Percentiles rank a stretch among this genome's conserved stretches.
phyloP scores from a whole-genome alignment of 2,329 filamentous ascomycete species.

The Fusarium sp. region DNA sequence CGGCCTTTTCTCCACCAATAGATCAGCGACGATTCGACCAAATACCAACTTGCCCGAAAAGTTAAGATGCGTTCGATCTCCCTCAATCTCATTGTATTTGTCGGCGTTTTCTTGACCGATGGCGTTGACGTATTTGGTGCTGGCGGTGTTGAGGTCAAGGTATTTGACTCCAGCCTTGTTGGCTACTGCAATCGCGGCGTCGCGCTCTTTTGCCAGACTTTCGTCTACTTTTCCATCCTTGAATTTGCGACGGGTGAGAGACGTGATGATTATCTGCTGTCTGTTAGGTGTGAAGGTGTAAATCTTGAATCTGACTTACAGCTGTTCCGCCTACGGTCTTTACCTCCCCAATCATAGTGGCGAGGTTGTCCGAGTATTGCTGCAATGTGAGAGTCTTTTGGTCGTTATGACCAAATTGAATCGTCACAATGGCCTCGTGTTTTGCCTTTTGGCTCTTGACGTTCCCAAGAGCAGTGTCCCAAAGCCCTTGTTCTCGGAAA shows the following conservation, averaged over 20 bases:
- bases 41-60: constrained; percentile 16
- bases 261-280: constrained; percentile 11
- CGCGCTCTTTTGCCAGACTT: constrained; percentile 9
- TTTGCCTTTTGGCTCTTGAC: neutral
- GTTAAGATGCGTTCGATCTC: constrained; percentile 21
- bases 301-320: neutral
- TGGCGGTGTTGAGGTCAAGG: constrained; percentile 6
- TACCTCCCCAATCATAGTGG: constrained; percentile 7
- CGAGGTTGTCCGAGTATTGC: constrained; percentile 19
- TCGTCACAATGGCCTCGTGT: constrained; percentile 20
- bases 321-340: constrained; percentile 20
- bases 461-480: neutral
- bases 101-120: constrained; percentile 24
- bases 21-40: constrained; percentile 21
- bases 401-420: constrained; percentile 23
- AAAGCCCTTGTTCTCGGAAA: constrained; percentile 12
- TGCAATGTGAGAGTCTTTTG: constrained; percentile 25
- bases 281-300: neutral
- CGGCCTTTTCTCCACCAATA: constrained; percentile 18
- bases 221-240: constrained; percentile 20
- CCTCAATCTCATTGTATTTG: constrained; percentile 21
- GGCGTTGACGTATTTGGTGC: constrained; percentile 23
- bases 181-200: constrained; percentile 17
- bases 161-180: neutral
- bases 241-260: constrained; percentile 18